Conservation (phyloP, 768 basidiomycete genomes). For the Crepidotus variabilis region DNA sequence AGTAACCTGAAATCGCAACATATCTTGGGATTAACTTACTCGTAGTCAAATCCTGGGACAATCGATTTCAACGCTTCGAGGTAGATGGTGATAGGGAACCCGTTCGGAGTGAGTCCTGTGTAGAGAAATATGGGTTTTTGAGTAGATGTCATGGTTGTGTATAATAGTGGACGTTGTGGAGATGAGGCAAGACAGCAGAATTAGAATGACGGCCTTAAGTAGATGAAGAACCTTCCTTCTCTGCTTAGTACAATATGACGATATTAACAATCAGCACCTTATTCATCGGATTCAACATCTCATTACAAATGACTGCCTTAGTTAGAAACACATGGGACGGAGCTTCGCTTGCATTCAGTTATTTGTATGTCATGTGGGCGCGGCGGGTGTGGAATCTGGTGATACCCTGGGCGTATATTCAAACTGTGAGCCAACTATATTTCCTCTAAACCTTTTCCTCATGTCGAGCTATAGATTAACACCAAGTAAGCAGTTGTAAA, state of each 20-base stretch:
- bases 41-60: constrained; percentile 48
- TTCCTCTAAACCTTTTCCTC: constrained; percentile 80
- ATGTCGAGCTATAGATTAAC: constrained; percentile 62
- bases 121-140: constrained; percentile 46
- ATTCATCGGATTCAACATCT: neutral
- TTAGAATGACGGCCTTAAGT: neutral
- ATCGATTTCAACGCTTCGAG: constrained; percentile 61
- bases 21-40: constrained; percentile 34
- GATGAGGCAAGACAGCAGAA: neutral
- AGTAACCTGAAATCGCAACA: neutral
- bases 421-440: constrained; percentile 54
- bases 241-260: too few relatives aligned
- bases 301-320: too few relatives aligned
- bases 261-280: too few relatives aligned
- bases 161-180: neutral
- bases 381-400: constrained; percentile 3
- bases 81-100: constrained; percentile 40
- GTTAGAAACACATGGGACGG: neutral
- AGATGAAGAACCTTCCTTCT: neutral
- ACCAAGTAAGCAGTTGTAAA: neutral
- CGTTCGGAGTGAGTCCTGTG: constrained; percentile 58
- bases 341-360: neutral
- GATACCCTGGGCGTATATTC: constrained; percentile 34
- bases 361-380: neutral
- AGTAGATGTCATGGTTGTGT: constrained; percentile 22